phyloP scores from a whole-genome alignment of 1,284 basidiomycete species.

The Trametes versicolor region DNA sequence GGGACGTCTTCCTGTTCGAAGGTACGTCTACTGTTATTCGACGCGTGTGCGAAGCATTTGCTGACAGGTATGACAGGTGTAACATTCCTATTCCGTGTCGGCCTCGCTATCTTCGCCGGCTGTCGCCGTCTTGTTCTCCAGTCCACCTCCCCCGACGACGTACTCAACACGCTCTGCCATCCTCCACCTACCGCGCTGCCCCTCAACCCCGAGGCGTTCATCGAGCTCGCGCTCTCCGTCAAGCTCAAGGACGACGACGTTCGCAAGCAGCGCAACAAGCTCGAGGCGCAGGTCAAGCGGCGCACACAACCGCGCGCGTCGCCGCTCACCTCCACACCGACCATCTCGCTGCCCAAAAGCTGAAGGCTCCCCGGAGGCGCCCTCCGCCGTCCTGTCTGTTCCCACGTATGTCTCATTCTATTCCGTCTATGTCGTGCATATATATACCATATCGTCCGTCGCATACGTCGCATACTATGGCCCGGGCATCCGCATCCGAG shows the following conservation, averaged over 20 bases:
- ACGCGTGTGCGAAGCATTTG: too few relatives aligned
- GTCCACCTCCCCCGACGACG: constrained; percentile 56
- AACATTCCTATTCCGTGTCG: constrained; percentile 83
- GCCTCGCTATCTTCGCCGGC: constrained; percentile 77
- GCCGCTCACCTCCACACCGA: constrained; percentile 25
- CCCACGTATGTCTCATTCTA: neutral
- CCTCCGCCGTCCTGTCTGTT: neutral
- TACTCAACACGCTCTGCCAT: constrained; percentile 59
- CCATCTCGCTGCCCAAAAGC: constrained; percentile 39
- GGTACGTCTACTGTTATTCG: constrained; percentile 53
- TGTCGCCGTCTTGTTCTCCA: constrained; percentile 70
- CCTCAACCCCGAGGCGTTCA: constrained; percentile 66
- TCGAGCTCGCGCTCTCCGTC: constrained; percentile 67
- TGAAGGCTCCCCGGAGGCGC: constrained; percentile 10
- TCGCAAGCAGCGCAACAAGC: constrained; percentile 77
- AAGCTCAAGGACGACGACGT: constrained; percentile 88
- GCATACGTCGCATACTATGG: constrained; percentile 11
- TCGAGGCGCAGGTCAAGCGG: constrained; percentile 72
- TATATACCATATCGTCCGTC: constrained; percentile 13
- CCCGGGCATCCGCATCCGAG: neutral
- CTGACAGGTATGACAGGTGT: constrained; percentile 60
- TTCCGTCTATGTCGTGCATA: constrained; percentile 4
- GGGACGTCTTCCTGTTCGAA: constrained; percentile 91
- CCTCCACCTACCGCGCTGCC: constrained; percentile 66
- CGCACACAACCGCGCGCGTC: constrained; percentile 56